Evolutionary conservation across 345 rosid species (phyloP), one percentile per base, ranked within the genome.

Genomic region (Nephelium lappaceum): DNA sequence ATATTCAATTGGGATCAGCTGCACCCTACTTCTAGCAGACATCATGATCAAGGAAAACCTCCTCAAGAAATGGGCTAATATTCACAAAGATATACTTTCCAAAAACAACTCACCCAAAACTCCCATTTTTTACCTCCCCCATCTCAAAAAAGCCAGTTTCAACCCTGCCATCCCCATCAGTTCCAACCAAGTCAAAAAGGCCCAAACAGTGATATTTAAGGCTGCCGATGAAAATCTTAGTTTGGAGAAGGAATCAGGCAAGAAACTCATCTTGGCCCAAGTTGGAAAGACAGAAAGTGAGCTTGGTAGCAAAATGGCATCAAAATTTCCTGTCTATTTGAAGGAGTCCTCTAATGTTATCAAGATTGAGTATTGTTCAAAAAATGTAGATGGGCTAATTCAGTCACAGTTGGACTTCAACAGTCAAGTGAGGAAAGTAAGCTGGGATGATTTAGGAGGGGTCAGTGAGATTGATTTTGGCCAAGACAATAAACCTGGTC

Each of bases 1-100:
- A 64, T 93, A 93, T 77, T 91, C 98, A 5, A 69, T 95, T 76
- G 99, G 98, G 73, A 81, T 93, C 49, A 93, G 97, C 83, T 90
- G 95, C 83, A 95, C 94, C 75, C 75, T 95, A 63, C 74, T 95
- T 60, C 51, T 95, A 67, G 91, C 90, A 72, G 98, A 93, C 76
- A 62, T 86, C 61, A 0, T 90, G 39, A 57, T 89, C 39, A 74
- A 43, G 73, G 85, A 83, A 12, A 81, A 82, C 43, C 91, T 92
- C 80, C 83, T 92, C 18, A 75, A 77, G 71, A 86, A 61, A 80
- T 92, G 98, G 98, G 83, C 86, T 67, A 11, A 88, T 57, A 83
- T 85, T 65, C 99, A 93, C 55, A 83, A 69, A 66, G 73, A 84
- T 4, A 24, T 86, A 45, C 23, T 84, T 60, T 69, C 80, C 66